Conservation (phyloP, 345 rosid species). For the Isatis tinctoria region DNA sequence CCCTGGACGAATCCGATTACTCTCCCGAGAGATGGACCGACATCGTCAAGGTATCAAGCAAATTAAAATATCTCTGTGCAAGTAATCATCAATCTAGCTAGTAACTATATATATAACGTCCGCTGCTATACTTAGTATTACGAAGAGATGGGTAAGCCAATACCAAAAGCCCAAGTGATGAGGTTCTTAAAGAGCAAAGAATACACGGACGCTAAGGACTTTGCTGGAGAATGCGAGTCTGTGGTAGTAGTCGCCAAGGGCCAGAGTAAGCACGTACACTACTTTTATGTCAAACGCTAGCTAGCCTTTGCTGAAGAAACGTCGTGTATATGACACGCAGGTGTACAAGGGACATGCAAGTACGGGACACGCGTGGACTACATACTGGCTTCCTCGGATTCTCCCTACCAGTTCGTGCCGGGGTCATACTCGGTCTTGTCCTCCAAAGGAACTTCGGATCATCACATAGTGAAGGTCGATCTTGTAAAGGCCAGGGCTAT, state of each 20-base stretch:
- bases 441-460: conserved; percentile 96
- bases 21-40: conserved; percentile 81
- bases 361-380: conserved; percentile 93
- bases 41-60: conserved; percentile 58
- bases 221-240: conserved; percentile 89
- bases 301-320: background rate
- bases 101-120: background rate
- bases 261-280: conserved; percentile 51
- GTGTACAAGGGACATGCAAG: conserved; percentile 96
- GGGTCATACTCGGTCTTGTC: conserved; percentile 88
- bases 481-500: conserved; percentile 39
- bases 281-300: background rate
- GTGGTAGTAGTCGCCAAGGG: conserved; percentile 93
- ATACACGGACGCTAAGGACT: conserved; percentile 83
- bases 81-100: background rate
- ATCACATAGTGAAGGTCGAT: conserved; percentile 91
- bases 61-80: background rate
- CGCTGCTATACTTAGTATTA: conserved; percentile 50
- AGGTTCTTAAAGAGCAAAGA: conserved; percentile 66
- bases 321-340: conserved; percentile 30
- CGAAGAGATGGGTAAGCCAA: conserved; percentile 94
- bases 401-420: conserved; percentile 68
- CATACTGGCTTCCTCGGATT: conserved; percentile 71
- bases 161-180: conserved; percentile 85
- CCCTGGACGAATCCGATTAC: conserved; percentile 80